These are phyloP conservation scores for Spencermartinsiella ligniputridi DNA, from an alignment of 1,139 yeast species.

Conservation along the genomic window DNA sequence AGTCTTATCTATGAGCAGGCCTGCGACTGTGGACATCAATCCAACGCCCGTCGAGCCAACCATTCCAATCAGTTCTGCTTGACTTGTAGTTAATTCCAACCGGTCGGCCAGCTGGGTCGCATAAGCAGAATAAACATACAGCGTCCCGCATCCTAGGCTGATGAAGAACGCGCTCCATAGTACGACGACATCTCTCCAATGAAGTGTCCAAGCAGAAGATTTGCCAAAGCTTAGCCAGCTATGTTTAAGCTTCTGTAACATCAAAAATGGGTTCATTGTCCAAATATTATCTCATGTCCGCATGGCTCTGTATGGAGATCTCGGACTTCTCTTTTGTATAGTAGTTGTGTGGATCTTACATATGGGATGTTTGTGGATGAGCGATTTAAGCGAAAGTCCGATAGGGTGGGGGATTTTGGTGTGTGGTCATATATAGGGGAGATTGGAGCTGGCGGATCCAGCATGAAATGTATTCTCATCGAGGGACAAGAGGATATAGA, in stretches of 20 bases:
- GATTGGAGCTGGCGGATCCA: too few relatives aligned
- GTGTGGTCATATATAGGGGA: too few relatives aligned
- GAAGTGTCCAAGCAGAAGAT: not conserved
- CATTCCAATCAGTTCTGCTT: constrained; percentile 51
- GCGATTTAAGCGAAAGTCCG: too few relatives aligned
- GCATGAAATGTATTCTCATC: too few relatives aligned
- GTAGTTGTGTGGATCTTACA: too few relatives aligned
- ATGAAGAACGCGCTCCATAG: constrained; percentile 21
- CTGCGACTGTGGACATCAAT: constrained; percentile 53
- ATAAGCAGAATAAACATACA: constrained; percentile 55
- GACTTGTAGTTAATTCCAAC: constrained; percentile 48
- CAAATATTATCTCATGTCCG: too few relatives aligned
- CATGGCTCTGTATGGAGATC: too few relatives aligned
- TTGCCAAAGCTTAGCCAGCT: not conserved
- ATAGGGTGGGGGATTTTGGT: not conserved
- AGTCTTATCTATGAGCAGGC: constrained; percentile 47
- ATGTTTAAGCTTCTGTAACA: not conserved
- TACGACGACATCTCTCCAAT: not conserved
- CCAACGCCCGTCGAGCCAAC: constrained; percentile 56
- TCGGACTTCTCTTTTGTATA: too few relatives aligned
- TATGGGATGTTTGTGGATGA: too few relatives aligned
- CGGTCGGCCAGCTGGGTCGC: constrained; percentile 56
- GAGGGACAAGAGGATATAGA: too few relatives aligned
- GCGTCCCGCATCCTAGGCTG: constrained; percentile 54
- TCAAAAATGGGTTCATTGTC: not conserved